Conservation (phyloP, 2,329 filamentous ascomycete species). For the Penicillium concentricum region DNA sequence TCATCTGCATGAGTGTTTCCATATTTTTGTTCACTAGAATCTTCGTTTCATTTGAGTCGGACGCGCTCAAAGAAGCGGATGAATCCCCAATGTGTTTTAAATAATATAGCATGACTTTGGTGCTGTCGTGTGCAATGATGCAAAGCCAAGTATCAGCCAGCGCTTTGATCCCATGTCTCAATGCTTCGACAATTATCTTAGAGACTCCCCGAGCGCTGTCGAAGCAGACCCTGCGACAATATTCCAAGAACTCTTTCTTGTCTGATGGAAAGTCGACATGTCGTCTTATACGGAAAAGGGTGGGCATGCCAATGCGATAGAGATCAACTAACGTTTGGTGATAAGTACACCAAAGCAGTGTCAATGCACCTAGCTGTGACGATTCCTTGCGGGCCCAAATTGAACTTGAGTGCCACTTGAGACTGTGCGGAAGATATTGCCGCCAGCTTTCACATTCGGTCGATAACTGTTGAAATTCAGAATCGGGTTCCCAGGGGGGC, state of each 20-base stretch:
- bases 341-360: slow-evolving; percentile 49
- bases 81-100: slow-evolving; percentile 32
- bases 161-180: slow-evolving; percentile 43
- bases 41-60: slow-evolving; percentile 12
- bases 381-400: slow-evolving; percentile 51
- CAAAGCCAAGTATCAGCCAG: slow-evolving; percentile 48
- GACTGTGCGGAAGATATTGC: slow-evolving; percentile 44
- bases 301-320: slow-evolving; percentile 49
- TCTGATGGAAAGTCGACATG: slow-evolving; percentile 11
- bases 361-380: slow-evolving; percentile 48
- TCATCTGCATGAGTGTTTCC: slow-evolving; percentile 15
- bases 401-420: slow-evolving; percentile 46
- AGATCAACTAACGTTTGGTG: slow-evolving; percentile 49
- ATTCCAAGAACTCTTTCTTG: slow-evolving; percentile 11
- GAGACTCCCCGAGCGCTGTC: slow-evolving; percentile 14
- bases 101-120: slow-evolving; percentile 50
- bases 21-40: slow-evolving; percentile 12
- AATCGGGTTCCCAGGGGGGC: slow-evolving; percentile 47
- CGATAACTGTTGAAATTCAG: slow-evolving; percentile 45
- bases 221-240: slow-evolving; percentile 15
- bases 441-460: slow-evolving; percentile 45
- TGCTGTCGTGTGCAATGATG: slow-evolving; percentile 50
- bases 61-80: slow-evolving; percentile 26
- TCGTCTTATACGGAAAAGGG: slow-evolving; percentile 46
- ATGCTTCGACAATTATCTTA: slow-evolving; percentile 23